Percentiles rank a stretch among this genome's conserved stretches.
Conservation (phyloP, 2,329 filamentous ascomycete genomes). For the Curvularia eragrostidis region DNA sequence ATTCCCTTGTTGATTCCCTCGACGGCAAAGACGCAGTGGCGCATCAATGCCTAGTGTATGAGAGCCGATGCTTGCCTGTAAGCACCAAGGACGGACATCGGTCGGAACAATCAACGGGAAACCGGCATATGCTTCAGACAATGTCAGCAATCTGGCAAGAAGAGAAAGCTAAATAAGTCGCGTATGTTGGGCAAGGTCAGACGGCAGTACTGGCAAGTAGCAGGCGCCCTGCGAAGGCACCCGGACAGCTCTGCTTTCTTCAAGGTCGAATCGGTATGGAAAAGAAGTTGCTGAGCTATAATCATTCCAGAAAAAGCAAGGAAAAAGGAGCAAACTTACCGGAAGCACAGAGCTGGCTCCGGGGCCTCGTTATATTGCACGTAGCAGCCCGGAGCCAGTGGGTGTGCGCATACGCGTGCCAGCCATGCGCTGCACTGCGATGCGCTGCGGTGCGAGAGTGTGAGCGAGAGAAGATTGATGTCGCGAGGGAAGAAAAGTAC, state of each 20-base stretch:
- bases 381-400: conserved; percentile 16
- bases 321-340: conserved; percentile 17
- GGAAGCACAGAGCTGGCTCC: conserved; percentile 9
- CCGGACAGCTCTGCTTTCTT: conserved; percentile 74
- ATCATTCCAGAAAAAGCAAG: conserved; percentile 63
- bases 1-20: neutral
- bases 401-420: conserved; percentile 1
- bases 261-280: conserved; percentile 88
- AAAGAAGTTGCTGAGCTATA: conserved; percentile 84
- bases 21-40: neutral
- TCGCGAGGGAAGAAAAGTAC: conserved; percentile 31
- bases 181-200: conserved; percentile 61
- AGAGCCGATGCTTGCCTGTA: neutral
- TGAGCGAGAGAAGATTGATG: conserved; percentile 17
- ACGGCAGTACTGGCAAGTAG: conserved; percentile 92
- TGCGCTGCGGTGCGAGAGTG: conserved; percentile 1
- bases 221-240: conserved; percentile 69
- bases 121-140: conserved; percentile 9
- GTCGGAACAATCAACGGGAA: conserved; percentile 7
- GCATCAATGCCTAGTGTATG: neutral
- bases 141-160: conserved; percentile 21
- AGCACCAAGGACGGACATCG: neutral
- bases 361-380: conserved; percentile 1
- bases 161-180: conserved; percentile 1
- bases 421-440: conserved; percentile 1